These are phyloP conservation scores for Curvularia sp. DNA, from an alignment of 2,329 filamentous ascomycete species.

Conservation along the genomic window DNA sequence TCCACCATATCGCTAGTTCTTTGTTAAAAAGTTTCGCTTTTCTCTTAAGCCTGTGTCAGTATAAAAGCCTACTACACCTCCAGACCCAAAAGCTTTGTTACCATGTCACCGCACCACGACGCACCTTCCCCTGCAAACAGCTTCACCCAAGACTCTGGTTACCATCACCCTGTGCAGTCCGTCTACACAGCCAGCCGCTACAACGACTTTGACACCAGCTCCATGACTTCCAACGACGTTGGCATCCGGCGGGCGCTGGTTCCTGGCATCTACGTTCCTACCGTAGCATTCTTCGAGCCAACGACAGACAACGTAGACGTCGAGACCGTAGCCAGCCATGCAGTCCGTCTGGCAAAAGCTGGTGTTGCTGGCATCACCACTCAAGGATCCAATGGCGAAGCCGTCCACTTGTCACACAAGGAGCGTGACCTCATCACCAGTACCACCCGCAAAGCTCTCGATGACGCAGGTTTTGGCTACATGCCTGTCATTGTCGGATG, in stretches of 20 bases:
- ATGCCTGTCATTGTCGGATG: conserved; percentile 80
- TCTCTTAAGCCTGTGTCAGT: conserved; percentile 32
- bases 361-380: conserved; percentile 77
- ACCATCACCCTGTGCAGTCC: conserved; percentile 46
- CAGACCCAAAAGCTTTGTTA: conserved; percentile 17
- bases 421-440: conserved; percentile 73
- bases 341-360: conserved; percentile 72
- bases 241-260: conserved; percentile 46
- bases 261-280: conserved; percentile 55
- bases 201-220: conserved; percentile 50
- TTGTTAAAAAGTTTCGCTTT: conserved; percentile 44
- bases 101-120: conserved; percentile 52
- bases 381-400: conserved; percentile 83
- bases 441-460: conserved; percentile 72
- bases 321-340: conserved; percentile 53
- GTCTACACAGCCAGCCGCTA: conserved; percentile 45
- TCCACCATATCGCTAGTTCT: conserved; percentile 36
- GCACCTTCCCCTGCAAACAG: conserved; percentile 46
- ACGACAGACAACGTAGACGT: conserved; percentile 52
- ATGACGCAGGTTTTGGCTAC: conserved; percentile 68
- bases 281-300: conserved; percentile 54
- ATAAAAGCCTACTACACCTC: conserved; percentile 35
- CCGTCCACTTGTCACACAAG: conserved; percentile 74
- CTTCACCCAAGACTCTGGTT: conserved; percentile 39
- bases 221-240: conserved; percentile 45